These are phyloP conservation scores for Collybiopsis confluens DNA, from an alignment of 768 basidiomycete species.

Conservation along the genomic window DNA sequence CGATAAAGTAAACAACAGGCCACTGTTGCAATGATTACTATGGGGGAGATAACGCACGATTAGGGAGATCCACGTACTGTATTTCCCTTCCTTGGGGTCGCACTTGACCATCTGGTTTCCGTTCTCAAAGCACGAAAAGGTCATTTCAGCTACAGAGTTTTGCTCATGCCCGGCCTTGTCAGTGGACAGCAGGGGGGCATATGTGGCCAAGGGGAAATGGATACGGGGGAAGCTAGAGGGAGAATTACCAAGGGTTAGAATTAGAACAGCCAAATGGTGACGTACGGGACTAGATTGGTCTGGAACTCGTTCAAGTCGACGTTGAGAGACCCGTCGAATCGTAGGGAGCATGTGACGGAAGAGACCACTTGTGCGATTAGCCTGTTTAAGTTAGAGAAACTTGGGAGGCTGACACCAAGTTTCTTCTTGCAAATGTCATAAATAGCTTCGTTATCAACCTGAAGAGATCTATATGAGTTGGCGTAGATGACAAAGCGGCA, in stretches of 20 bases:
- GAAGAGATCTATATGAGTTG: neutral
- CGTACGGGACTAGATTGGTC: constrained; percentile 96
- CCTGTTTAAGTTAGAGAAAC: constrained; percentile 92
- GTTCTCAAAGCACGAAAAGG: constrained; percentile 94
- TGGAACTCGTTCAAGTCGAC: constrained; percentile 99
- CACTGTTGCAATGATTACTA: constrained; percentile 43
- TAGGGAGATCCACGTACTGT: constrained; percentile 58
- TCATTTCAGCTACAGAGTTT: constrained; percentile 98
- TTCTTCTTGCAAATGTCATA: constrained; percentile 98
- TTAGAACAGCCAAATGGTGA: constrained; percentile 12
- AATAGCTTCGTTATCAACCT: constrained; percentile 84
- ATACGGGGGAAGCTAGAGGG: constrained; percentile 85
- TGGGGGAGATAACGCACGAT: neutral
- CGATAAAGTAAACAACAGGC: constrained; percentile 91
- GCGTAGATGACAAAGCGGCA: neutral
- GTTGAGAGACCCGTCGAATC: constrained; percentile 96
- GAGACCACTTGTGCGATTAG: constrained; percentile 99
- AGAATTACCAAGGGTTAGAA: constrained; percentile 8
- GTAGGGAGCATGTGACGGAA: constrained; percentile 92
- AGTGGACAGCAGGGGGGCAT: constrained; percentile 90
- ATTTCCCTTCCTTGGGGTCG: constrained; percentile 97
- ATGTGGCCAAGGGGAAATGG: constrained; percentile 97
- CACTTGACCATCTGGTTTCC: constrained; percentile 97
- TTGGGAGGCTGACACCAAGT: constrained; percentile 78
- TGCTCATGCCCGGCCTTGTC: constrained; percentile 96